phyloP scores from a whole-genome alignment of 352 stramenopile species.

The Pythium insidiosum region DNA sequence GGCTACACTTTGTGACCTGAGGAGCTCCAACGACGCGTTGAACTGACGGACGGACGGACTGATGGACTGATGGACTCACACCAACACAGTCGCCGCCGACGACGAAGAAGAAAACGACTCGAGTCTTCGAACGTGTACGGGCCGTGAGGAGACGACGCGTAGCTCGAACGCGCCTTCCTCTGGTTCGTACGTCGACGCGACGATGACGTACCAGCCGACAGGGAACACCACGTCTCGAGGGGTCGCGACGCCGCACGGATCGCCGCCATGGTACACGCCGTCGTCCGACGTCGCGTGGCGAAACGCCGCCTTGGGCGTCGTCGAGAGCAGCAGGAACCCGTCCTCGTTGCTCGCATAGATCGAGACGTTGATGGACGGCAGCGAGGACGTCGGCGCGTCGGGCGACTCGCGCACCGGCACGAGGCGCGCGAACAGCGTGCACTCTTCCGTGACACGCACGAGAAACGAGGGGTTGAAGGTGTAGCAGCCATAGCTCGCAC shows the following conservation, averaged over 20 bases:
- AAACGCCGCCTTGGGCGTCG: conserved; percentile 45
- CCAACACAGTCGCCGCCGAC: too few species aligned
- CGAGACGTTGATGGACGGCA: conserved; percentile 63
- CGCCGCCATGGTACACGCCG: conserved; percentile 47
- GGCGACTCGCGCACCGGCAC: conserved; percentile 18
- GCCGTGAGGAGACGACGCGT: conserved; percentile 36
- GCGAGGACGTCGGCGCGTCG: conserved; percentile 1
- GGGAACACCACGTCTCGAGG: conserved; percentile 21
- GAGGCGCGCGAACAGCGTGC: conserved; percentile 45
- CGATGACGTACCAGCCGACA: conserved; percentile 54
- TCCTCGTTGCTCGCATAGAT: conserved; percentile 56
- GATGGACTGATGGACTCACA: too few species aligned
- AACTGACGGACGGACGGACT: too few species aligned
- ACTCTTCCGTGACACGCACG: conserved; percentile 42
- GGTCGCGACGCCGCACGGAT: conserved; percentile 43
- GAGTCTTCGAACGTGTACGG: conserved; percentile 33
- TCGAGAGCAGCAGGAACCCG: conserved; percentile 50
- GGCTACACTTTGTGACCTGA: too few species aligned
- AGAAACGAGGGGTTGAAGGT: conserved; percentile 79
- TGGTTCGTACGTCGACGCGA: conserved; percentile 76
- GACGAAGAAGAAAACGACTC: too few species aligned
- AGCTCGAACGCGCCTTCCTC: conserved; percentile 48
- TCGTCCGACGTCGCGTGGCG: conserved; percentile 39
- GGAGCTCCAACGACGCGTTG: too few species aligned
- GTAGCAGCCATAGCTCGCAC: conserved; percentile 75